A percentile compares a stretch with the other conserved stretches of the same genome.
Conservation (phyloP, 495 filamentous ascomycete genomes). For the Aspergillus taichungensis region DNA sequence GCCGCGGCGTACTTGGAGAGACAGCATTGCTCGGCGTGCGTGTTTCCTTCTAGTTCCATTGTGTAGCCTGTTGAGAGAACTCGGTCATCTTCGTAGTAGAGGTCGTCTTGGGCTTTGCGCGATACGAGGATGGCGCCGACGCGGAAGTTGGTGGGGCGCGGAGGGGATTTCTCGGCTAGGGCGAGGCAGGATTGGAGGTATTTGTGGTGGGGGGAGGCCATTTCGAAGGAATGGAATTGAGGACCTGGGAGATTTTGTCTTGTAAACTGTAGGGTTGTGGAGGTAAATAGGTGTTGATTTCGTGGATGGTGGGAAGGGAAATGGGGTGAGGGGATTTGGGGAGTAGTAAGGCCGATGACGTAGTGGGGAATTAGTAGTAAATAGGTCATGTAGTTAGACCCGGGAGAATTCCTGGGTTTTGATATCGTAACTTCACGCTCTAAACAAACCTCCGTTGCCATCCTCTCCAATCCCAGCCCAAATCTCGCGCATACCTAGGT, state of each 20-base stretch:
- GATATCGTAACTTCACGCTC: no score
- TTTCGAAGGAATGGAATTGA: background rate
- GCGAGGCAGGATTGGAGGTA: slow-evolving; percentile 68
- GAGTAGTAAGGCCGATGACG: no score
- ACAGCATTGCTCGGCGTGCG: slow-evolving; percentile 90
- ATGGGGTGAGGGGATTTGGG: no score
- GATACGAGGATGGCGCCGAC: slow-evolving; percentile 80
- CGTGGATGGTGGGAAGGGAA: no score
- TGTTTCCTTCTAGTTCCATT: slow-evolving; percentile 84
- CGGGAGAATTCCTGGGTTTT: no score
- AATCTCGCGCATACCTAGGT: no score
- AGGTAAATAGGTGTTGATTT: background rate
- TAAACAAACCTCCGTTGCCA: no score
- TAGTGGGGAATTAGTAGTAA: no score
- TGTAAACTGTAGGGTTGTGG: background rate
- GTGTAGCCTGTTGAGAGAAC: slow-evolving; percentile 84
- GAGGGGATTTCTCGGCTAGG: slow-evolving; percentile 67
- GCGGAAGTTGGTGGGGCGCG: slow-evolving; percentile 84
- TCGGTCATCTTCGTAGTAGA: slow-evolving; percentile 33
- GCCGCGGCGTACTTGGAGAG: slow-evolving; percentile 62
- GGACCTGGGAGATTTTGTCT: no score
- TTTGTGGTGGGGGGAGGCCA: slow-evolving; percentile 40
- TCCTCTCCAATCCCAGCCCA: no score
- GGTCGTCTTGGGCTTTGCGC: slow-evolving; percentile 23
- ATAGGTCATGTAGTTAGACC: no score